Percentiles rank a stretch among this genome's conserved stretches.
Evolutionary conservation across 257 asterid species (phyloP).

Genomic region (Eustoma russellianum): DNA sequence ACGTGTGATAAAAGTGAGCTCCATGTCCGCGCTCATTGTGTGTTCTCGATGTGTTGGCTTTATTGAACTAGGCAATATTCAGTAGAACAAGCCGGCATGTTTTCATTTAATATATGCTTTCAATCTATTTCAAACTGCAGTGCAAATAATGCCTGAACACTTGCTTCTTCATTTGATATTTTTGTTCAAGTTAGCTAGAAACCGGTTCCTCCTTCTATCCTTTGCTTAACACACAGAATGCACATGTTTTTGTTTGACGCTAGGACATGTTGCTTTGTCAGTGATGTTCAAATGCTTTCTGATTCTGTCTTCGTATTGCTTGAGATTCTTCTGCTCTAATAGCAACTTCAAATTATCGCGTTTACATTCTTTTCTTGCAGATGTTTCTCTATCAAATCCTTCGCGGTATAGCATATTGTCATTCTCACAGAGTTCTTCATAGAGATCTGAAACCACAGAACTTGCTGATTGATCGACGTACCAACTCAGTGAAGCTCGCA

Average conservation of each 20-base stretch:
- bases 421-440: slow-evolving; percentile 89
- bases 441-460: slow-evolving; percentile 97
- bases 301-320: neutral
- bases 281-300: neutral
- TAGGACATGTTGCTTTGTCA: neutral
- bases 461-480: slow-evolving; percentile 84
- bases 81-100: neutral
- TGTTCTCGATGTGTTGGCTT: slow-evolving; percentile 8
- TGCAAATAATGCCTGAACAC: no score
- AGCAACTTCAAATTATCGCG: neutral
- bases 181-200: no score
- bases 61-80: slow-evolving; percentile 3
- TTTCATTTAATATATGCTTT: no score
- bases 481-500: slow-evolving; percentile 83
- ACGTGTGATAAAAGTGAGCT: slow-evolving; percentile 63
- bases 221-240: no score
- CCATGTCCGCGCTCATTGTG: slow-evolving; percentile 15
- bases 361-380: slow-evolving; percentile 26
- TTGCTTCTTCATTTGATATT: no score
- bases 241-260: no score
- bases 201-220: no score
- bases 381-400: slow-evolving; percentile 76
- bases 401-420: slow-evolving; percentile 90
- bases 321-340: neutral
- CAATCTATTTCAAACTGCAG: no score